Evolutionary conservation across 208 protist species (phyloP).

Genomic region (Lotmaria passim): DNA sequence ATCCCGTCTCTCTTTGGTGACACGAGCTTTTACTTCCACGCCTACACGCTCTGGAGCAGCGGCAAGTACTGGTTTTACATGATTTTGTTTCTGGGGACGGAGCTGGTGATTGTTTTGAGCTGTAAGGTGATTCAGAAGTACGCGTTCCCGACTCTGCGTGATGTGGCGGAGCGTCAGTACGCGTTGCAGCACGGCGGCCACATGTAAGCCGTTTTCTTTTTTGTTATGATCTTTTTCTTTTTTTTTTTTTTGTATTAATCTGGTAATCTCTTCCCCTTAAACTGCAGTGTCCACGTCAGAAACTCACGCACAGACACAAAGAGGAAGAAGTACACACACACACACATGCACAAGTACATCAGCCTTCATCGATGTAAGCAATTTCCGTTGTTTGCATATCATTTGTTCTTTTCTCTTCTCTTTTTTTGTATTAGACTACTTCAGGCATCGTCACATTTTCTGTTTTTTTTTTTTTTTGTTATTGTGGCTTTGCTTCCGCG

Average conservation of each 20-base stretch:
- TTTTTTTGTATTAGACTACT: too few relatives aligned
- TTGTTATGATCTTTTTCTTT: conserved; percentile 16
- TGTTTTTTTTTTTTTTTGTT: too few relatives aligned
- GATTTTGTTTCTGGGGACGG: conserved; percentile 53
- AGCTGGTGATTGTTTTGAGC: conserved; percentile 60
- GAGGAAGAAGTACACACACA: too few relatives aligned
- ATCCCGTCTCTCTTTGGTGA: conserved; percentile 61
- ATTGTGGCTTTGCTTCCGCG: too few relatives aligned
- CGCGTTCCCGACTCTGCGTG: conserved; percentile 67
- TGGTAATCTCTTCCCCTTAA: too few relatives aligned
- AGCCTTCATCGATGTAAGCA: too few relatives aligned
- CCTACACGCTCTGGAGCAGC: conserved; percentile 58
- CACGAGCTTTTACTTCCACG: conserved; percentile 73
- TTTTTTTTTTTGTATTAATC: conserved; percentile 28
- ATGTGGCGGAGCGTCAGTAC: conserved; percentile 61
- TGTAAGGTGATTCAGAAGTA: conserved; percentile 60
- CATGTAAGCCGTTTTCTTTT: conserved; percentile 8
- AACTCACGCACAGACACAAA: too few relatives aligned
- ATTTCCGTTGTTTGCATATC: too few relatives aligned
- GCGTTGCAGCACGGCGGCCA: conserved; percentile 20
- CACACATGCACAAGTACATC: too few relatives aligned
- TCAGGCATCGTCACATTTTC: too few relatives aligned
- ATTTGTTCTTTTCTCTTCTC: conserved; percentile 20
- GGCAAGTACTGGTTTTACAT: conserved; percentile 84
- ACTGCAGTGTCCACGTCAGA: too few relatives aligned